Evolutionary conservation across 208 protist species (phyloP), one percentile per base, ranked within the genome.

Genomic region (Wallacemonas sp.): DNA sequence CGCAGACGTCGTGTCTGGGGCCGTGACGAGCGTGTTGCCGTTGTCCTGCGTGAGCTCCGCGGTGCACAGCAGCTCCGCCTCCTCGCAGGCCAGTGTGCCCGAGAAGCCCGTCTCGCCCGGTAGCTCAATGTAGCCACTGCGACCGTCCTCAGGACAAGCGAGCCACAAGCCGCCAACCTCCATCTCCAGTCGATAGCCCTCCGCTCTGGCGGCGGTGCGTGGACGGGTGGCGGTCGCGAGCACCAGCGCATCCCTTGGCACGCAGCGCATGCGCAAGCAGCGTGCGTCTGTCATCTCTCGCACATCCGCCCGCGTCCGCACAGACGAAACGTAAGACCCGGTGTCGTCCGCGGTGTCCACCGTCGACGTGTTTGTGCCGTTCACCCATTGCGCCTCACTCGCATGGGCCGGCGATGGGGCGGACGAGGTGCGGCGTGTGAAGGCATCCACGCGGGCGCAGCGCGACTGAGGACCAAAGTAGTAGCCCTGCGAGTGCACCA

Each of bases 391-490:
- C 14, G 14, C 5, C 32, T 23, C n/a, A n/a, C n/a, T n/a, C n/a
- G n/a, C n/a, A n/a, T n/a, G n/a, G 52, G 31, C 7, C 10, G 12
- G n/a, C 20, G 52, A 3, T 0, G 32, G 8, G 16, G 23, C 11
- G 26, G 52, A 25, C 4, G n/a, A 5, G 52, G 29, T 7, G 11
- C 36, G 14, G 31, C 16, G 52, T 39, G 36, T 59, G 32, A 59
- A 59, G 14, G 7, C 52, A 25, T 33, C 52, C 18, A 65, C 38
- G 29, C 28, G 44, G 2, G 45, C 63, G 46, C 81, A 87, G 33
- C 81, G 72, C 36, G 71, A 74, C 46, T 79, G 76, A 49, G 72
- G 63, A 20, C 81, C 73, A 42, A 74, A 73, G 68, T 80, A 82
- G 39, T 70, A 76, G 14, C 66, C 72, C 20, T 63, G 55, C 4